These are phyloP conservation scores for Crataegus laevigata DNA, from an alignment of 306 rosid genomes.

Conservation along the genomic window DNA sequence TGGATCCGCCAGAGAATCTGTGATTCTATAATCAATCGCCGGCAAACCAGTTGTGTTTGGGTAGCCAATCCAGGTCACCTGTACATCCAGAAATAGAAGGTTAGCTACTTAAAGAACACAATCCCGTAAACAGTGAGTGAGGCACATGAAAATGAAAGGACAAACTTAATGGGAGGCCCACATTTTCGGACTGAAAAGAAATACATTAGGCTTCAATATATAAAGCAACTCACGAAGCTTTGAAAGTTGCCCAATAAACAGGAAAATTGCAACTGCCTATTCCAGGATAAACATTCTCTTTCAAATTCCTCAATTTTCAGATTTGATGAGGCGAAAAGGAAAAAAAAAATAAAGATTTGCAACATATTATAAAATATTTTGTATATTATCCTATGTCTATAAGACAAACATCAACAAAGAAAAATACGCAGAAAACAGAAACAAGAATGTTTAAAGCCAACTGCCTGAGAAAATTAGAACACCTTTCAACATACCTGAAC, in stretches of 20 bases:
- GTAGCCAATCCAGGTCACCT: slow-evolving; percentile 99
- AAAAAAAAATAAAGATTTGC: neutral
- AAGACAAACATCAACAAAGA: neutral
- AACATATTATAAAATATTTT: neutral
- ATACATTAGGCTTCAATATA: neutral
- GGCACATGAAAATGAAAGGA: neutral
- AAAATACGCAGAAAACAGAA: neutral
- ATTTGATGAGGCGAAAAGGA: neutral
- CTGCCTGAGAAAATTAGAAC: neutral
- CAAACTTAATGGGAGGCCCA: neutral
- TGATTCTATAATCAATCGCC: slow-evolving; percentile 84
- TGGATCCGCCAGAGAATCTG: slow-evolving; percentile 92
- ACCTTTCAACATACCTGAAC: slow-evolving; percentile 48
- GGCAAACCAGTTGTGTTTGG: slow-evolving; percentile 99
- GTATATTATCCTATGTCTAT: neutral
- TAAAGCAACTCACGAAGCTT: neutral
- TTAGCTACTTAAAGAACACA: neutral
- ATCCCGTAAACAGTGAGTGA: neutral
- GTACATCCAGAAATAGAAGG: slow-evolving; percentile 18
- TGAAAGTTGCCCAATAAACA: neutral
- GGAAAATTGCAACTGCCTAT: neutral
- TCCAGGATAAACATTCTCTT: neutral
- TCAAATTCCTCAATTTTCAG: neutral
- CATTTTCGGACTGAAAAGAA: neutral
- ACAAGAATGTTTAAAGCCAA: neutral